A percentile compares a stretch with the other conserved stretches of the same genome.
phyloP scores from a whole-genome alignment of 768 basidiomycete species.

The Russula earlei region DNA sequence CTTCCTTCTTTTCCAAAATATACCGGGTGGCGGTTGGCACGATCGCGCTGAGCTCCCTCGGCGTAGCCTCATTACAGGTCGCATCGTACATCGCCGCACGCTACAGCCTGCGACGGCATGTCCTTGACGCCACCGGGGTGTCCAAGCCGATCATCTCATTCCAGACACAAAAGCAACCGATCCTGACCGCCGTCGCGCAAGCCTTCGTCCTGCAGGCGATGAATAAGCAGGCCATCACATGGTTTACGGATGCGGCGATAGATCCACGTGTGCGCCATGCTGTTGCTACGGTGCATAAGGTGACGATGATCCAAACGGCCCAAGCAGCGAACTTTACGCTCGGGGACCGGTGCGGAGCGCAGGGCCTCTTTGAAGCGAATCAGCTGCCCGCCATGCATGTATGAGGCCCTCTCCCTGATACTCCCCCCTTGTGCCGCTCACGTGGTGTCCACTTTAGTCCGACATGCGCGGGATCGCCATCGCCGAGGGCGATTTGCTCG shows the following conservation, averaged over 20 bases:
- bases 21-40: conserved; percentile 23
- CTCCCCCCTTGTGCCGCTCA: conserved; percentile 27
- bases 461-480: conserved; percentile 31
- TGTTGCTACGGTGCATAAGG: conserved; percentile 46
- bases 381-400: conserved; percentile 50
- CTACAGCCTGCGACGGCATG: conserved; percentile 46
- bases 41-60: conserved; percentile 19
- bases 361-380: conserved; percentile 57
- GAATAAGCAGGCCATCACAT: conserved; percentile 32
- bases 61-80: conserved; percentile 41
- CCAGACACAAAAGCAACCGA: conserved; percentile 55
- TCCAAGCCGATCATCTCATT: conserved; percentile 50
- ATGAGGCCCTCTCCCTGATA: conserved; percentile 5
- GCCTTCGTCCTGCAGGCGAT: conserved; percentile 39
- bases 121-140: conserved; percentile 34
- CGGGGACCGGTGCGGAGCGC: conserved; percentile 58
- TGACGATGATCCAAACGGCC: conserved; percentile 32
- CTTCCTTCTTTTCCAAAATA: conserved; percentile 18
- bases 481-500: conserved; percentile 45
- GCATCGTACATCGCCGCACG: conserved; percentile 47
- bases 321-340: conserved; percentile 35
- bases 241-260: conserved; percentile 31
- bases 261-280: conserved; percentile 46
- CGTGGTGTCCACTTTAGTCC: conserved; percentile 2
- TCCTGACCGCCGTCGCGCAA: conserved; percentile 43